Evolutionary conservation across 371 early-diverging fungal species (phyloP).

Genomic region (Haplosporangium sp.): DNA sequence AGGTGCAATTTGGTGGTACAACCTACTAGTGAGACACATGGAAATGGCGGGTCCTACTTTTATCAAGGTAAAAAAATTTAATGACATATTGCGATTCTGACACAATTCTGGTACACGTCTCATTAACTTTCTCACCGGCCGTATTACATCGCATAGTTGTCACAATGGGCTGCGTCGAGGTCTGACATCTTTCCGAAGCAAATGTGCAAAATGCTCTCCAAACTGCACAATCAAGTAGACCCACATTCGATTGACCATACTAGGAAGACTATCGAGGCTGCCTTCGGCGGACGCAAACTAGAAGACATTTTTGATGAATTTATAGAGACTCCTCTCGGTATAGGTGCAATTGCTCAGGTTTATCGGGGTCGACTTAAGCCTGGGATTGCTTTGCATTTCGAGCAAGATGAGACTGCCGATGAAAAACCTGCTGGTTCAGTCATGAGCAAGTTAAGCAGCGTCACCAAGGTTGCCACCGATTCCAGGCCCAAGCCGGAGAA

Average conservation of each 20-base stretch:
- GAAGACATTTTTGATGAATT: constrained; percentile 84
- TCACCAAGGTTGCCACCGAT: constrained; percentile 3
- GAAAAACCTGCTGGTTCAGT: constrained; percentile 25
- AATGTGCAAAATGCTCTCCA: constrained; percentile 80
- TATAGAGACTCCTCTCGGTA: constrained; percentile 85
- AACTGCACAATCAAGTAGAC: constrained; percentile 85
- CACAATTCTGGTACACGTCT: neutral
- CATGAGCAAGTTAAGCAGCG: constrained; percentile 31
- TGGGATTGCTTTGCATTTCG: constrained; percentile 57
- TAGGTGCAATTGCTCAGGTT: constrained; percentile 97
- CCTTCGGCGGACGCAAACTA: constrained; percentile 71
- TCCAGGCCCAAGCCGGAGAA: constrained; percentile 3
- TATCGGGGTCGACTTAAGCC: constrained; percentile 75
- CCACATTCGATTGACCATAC: constrained; percentile 85
- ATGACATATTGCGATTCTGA: neutral
- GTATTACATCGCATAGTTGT: constrained; percentile 69
- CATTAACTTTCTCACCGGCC: too few relatives aligned
- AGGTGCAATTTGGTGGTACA: constrained; percentile 88
- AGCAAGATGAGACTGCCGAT: constrained; percentile 29
- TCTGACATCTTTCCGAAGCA: constrained; percentile 90
- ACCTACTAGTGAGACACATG: constrained; percentile 80
- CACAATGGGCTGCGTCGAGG: constrained; percentile 97
- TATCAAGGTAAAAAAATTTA: constrained; percentile 75
- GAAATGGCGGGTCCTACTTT: constrained; percentile 93
- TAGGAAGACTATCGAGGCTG: constrained; percentile 66